Evolutionary conservation across 169 alveolate species (phyloP).

Genomic region (Plasmodium yoelii): DNA sequence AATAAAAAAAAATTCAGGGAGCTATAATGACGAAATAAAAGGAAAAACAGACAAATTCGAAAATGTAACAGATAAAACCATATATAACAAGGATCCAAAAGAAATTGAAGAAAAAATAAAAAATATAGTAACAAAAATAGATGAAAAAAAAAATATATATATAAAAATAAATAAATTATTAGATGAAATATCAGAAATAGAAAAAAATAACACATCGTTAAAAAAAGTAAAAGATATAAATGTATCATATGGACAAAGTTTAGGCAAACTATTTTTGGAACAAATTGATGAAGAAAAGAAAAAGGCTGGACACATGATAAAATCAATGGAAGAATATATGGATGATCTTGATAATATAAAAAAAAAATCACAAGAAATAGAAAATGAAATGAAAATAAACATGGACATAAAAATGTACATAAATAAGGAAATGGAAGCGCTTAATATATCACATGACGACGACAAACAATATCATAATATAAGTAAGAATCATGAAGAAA

Average conservation of each 20-base stretch:
- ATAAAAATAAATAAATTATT: background rate
- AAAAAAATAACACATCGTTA: background rate
- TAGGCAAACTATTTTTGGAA: background rate
- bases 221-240: background rate
- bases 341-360: background rate
- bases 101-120: too few species aligned
- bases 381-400: too few species aligned
- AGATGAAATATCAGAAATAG: slow-evolving; percentile 1
- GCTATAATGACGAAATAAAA: too few species aligned
- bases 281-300: background rate
- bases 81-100: too few species aligned
- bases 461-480: background rate
- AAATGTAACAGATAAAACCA: too few species aligned
- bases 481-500: too few species aligned
- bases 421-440: too few species aligned
- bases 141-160: background rate
- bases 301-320: background rate
- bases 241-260: slow-evolving; percentile 12
- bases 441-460: background rate
- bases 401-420: too few species aligned
- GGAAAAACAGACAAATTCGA: too few species aligned
- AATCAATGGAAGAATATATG: background rate
- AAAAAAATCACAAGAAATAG: too few species aligned
- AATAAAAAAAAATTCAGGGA: too few species aligned
- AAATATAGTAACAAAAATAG: too few species aligned